Percentiles rank a stretch among this genome's conserved stretches.
Evolutionary conservation across 495 filamentous ascomycete species (phyloP).

Genomic region (Talaromyces wortmannii): DNA sequence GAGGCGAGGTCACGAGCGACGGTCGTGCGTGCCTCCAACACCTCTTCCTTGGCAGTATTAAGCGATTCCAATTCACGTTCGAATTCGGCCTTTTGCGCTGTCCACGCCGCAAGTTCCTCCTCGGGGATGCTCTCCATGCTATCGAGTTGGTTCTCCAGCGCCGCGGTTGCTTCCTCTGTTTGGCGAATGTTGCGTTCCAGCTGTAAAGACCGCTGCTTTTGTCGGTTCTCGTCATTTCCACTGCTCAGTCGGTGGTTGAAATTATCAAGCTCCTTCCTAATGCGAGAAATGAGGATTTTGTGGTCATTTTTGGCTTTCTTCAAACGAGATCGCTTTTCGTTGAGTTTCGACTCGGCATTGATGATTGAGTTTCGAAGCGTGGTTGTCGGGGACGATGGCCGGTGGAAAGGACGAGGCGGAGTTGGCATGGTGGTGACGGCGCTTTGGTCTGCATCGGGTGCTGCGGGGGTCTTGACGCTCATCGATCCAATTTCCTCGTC

Average conservation of each 20-base stretch:
- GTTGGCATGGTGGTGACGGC: constrained; percentile 34
- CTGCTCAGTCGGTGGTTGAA: constrained; percentile 61
- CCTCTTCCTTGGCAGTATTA: constrained; percentile 49
- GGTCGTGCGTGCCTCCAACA: constrained; percentile 54
- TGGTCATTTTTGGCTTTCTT: constrained; percentile 76
- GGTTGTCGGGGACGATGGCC: constrained; percentile 80
- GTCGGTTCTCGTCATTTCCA: constrained; percentile 74
- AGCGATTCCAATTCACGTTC: constrained; percentile 57
- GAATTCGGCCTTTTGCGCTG: constrained; percentile 52
- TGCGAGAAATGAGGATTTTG: constrained; percentile 57
- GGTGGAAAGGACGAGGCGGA: constrained; percentile 53
- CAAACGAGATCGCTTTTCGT: constrained; percentile 67
- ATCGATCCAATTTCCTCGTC: constrained; percentile 68
- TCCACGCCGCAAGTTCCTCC: constrained; percentile 54
- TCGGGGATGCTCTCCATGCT: constrained; percentile 61
- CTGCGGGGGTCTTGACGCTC: constrained; percentile 71
- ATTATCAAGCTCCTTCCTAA: constrained; percentile 77
- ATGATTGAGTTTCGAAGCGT: constrained; percentile 84
- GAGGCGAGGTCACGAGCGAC: constrained; percentile 57
- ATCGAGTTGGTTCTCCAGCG: constrained; percentile 58
- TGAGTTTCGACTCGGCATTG: constrained; percentile 69
- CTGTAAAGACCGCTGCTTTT: constrained; percentile 70
- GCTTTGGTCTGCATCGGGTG: constrained; percentile 62
- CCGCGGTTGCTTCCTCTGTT: constrained; percentile 66
- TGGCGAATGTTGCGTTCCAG: constrained; percentile 75